Evolutionary conservation across 495 filamentous ascomycete species (phyloP), one percentile per base, ranked within the genome.

Genomic region (Penicillium samsonianum): DNA sequence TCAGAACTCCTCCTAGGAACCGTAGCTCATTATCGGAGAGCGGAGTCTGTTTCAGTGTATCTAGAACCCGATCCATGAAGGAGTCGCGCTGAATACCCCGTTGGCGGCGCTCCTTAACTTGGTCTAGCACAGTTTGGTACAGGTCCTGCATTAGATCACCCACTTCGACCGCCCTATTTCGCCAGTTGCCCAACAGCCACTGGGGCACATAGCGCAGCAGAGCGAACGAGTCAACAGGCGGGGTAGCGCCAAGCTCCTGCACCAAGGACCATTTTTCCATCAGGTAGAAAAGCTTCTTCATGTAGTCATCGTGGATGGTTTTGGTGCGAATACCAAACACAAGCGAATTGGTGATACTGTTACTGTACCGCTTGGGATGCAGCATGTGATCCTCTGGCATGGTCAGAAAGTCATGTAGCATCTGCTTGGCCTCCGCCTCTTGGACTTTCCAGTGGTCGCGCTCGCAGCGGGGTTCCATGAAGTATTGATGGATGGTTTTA

Each of bases 191-290:
- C 1, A 79, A 64, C 0, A 78, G 51, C 3, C 23, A 20, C 59
- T 81, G 59, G 1, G 78, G 77, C 51, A 66, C 25, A 16, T 35
- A 50, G 19, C 74, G 67, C 40, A 81, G 62, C 10, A 74, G 58
- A 6, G 78, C 72, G 53, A 73, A 76, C n/a, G 73, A 63, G 51
- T 82, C 78, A 0, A 81, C 73, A 0, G 79, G 78, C 0, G 80
- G 80, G 7, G 73, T 80, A 9, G 69, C 70, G 17, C 78, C 79
- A 3, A 68, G 31, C 49, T 80, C 78, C 52, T 31, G 28, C 11
- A 75, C 70, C 11, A 80, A 20, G 1, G 40, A 44, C 40, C 52
- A 45, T 4, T 45, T 45, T 8, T 45, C 40, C 52, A 46, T 45
- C 11, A 46, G 23, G 35, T 22, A 33, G 42, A 26, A 31, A 11